Evolutionary conservation across 331 rosid genomes (phyloP).

Genomic region (Rhamnella rubrinervis): DNA sequence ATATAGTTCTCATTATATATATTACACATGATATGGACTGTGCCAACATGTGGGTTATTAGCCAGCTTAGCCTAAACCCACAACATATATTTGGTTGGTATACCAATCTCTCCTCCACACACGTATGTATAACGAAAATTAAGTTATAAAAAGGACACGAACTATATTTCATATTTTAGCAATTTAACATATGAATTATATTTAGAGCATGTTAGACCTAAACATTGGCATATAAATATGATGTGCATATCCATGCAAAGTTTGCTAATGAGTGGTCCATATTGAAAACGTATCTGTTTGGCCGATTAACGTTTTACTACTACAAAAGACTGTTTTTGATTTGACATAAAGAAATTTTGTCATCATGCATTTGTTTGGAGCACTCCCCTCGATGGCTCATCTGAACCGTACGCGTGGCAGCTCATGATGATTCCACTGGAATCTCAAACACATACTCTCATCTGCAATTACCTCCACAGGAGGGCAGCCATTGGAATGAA

Average conservation of each 20-base stretch:
- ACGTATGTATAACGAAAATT: no score
- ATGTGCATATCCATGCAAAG: no score
- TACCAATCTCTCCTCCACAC: neutral
- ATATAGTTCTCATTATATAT: neutral
- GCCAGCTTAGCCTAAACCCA: no score
- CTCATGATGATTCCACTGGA: conserved; percentile 7
- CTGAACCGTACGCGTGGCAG: conserved; percentile 43
- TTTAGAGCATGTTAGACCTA: no score
- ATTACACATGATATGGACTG: neutral
- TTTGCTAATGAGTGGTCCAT: no score
- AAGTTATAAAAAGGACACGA: no score
- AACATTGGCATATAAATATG: no score
- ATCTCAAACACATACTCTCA: neutral
- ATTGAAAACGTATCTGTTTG: no score
- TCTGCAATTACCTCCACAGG: conserved; percentile 4
- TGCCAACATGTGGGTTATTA: neutral
- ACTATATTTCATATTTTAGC: no score
- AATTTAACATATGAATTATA: no score
- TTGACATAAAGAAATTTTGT: conserved; percentile 64
- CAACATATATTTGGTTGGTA: no score
- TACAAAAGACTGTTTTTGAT: conserved; percentile 29
- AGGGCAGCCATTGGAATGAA: conserved; percentile 30
- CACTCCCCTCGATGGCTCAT: conserved; percentile 5
- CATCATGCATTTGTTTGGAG: conserved; percentile 50
- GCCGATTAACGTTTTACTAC: no score